Percentiles rank a stretch among this genome's conserved stretches.
phyloP scores from a whole-genome alignment of 1,284 basidiomycete species.

The Cryptococcus neoformans region DNA sequence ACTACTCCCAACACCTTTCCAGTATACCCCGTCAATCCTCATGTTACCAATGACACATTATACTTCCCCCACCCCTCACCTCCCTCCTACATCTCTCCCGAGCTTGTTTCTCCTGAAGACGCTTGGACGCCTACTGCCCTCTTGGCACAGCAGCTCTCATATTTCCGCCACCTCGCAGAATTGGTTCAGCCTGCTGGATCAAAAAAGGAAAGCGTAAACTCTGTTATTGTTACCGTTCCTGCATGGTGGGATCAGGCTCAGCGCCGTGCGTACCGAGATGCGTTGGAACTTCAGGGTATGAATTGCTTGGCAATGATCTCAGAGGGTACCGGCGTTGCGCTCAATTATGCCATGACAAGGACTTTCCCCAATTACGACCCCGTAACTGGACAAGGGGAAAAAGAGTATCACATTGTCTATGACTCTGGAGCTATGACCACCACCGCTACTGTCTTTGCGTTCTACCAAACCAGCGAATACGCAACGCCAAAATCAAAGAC shows the following conservation, averaged over 20 bases:
- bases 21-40: constrained; percentile 48
- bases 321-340: constrained; percentile 87
- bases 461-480: constrained; percentile 57
- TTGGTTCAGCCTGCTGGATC: constrained; percentile 55
- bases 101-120: constrained; percentile 53
- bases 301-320: constrained; percentile 79
- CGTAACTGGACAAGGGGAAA: constrained; percentile 46
- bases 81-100: constrained; percentile 59
- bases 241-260: constrained; percentile 82
- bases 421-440: constrained; percentile 89
- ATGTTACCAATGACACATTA: constrained; percentile 52
- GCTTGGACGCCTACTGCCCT: constrained; percentile 82
- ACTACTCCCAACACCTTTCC: constrained; percentile 50
- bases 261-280: constrained; percentile 83
- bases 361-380: constrained; percentile 59
- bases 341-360: constrained; percentile 96
- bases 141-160: constrained; percentile 89
- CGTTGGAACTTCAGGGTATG: constrained; percentile 85
- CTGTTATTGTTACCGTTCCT: constrained; percentile 82
- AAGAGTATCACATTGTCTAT: constrained; percentile 88
- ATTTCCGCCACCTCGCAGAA: constrained; percentile 86
- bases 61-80: constrained; percentile 66
- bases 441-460: constrained; percentile 79
- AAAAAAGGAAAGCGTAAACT: constrained; percentile 64
- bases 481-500: constrained; percentile 51